These are phyloP conservation scores for Neoarthrinium moseri DNA, from an alignment of 2,329 filamentous ascomycete genomes.

Conservation along the genomic window DNA sequence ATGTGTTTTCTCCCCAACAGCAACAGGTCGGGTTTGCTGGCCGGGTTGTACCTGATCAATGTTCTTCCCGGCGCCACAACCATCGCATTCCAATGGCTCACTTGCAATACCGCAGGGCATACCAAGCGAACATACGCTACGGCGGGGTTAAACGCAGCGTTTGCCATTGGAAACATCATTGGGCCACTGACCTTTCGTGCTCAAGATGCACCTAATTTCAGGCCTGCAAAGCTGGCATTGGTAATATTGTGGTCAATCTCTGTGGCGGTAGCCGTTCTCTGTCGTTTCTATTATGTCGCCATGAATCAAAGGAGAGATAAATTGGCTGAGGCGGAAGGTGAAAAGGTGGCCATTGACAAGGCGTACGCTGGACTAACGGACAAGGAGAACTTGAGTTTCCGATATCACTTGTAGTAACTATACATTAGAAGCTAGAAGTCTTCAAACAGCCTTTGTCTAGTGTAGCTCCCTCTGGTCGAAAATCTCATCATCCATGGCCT, in stretches of 20 bases:
- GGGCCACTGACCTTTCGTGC: constrained; percentile 1
- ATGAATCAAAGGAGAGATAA: neutral
- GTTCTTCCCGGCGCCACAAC: neutral
- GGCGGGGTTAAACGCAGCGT: constrained; percentile 1
- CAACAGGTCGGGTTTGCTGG: neutral
- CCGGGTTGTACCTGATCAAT: constrained; percentile 4
- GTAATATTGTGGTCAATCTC: constrained; percentile 1
- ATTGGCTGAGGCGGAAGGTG: neutral
- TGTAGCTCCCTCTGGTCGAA: no score
- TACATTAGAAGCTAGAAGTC: no score
- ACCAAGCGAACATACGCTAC: constrained; percentile 24
- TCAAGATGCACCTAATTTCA: constrained; percentile 1
- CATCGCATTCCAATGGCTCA: constrained; percentile 8
- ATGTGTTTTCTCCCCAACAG: neutral
- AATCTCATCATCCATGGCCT: no score
- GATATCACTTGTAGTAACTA: neutral
- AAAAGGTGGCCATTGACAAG: neutral
- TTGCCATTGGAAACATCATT: constrained; percentile 5
- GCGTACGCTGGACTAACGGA: constrained; percentile 2
- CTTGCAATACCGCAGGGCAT: constrained; percentile 31
- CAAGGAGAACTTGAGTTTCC: neutral
- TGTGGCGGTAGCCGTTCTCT: neutral
- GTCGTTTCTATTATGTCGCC: neutral
- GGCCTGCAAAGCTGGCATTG: constrained; percentile 1
- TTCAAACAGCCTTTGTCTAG: no score